Base-by-base conservation (phyloP, 805 yeast species). In the Pichia nanzhaoensis region DNA sequence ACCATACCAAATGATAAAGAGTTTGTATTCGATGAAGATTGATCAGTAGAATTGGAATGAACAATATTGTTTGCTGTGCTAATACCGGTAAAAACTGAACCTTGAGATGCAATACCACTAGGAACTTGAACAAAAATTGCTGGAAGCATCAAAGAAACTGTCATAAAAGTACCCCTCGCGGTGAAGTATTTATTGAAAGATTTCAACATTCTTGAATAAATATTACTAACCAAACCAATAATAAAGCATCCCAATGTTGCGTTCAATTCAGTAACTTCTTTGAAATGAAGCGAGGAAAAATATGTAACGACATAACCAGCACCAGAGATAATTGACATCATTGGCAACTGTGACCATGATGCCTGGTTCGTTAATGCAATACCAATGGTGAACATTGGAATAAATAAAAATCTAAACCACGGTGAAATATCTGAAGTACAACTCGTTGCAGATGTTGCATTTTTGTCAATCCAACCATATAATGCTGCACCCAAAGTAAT, bases 101-200 rank as follows among this genome's bases (percentile, higher is more conserved):
- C 84, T 55, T 89, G 91, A 0, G 95, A 80, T 2, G 97, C 96
- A 49, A 91, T 80, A 61, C 97, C 97, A 1, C 91, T 82, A 3
- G 98, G 98, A 37, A 91, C 97, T 62, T 85, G 95, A 3, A 88
- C 95, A 58, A 91, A 90, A 38, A 91, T 87, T 0, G 91, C 98
- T 0, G 98, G 98, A 45, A 91, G 65, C 96, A 91, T 91, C 6
- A 96, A 93, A 20, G 95, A 83, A 21, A 90, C 95, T 0, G 98
- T 96, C 68, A 91, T 77, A 24, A 59, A 57, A 6, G 65, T 50
- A 2, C 63, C 57, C 27, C 52, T 53, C 4, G 47, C 34, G 10
- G 53, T 48, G 14, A 60, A 51, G n/a, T 49, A 49, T 39, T 53
- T 53, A 39, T 54, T 55, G 34, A 59, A 44, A 2, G 96, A 95